Evolutionary conservation across 805 yeast genomes (phyloP), one percentile per base, ranked within the genome.

Genomic region (Yamadazyma sp.): DNA sequence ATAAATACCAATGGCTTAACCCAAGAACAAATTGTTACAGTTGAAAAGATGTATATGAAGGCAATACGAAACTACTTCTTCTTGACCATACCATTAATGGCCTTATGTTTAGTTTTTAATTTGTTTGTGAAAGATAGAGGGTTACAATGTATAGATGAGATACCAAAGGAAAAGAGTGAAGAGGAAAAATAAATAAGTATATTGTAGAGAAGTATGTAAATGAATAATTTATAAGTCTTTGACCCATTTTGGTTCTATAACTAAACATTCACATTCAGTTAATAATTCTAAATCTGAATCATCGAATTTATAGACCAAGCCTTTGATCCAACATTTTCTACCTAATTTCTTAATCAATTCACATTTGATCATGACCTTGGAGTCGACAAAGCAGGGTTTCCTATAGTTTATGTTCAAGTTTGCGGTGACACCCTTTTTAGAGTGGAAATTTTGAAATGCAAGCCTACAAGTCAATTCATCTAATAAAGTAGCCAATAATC

Each of bases 381-480:
- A 50, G 40, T 62, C 48, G 7, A 57, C 55, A 35, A 31, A 56
- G 24, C 68, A 58, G 4, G 72, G 73, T 36, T 56, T 51, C 33
- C 49, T 53, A 40, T 64, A 67, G 45, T 57, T 62, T 39, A 66
- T 57, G 40, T 65, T 66, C 49, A 66, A 61, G 38, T 62, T 65
- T 10, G 73, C 73, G 10, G 73, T 67, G 13, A 67, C 70, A 1
- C 69, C 73, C 39, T 55, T 58, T 34, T 56, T 58, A 17, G 69
- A 60, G 23, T 56, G 51, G 36, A 59, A 56, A 43, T 65, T 67
- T 38, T 63, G 62, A 40, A 67, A 66, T 9, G 70, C 73, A 20
- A 67, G 47, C 10, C 70, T 44, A 36, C 73, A 67, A 3, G 71
- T 63, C 29, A 65, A 47, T 40, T 67, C 72, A 44, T 67, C 72